These are phyloP conservation scores for Populus deltoides DNA, from an alignment of 345 rosid species.

Conservation along the genomic window DNA sequence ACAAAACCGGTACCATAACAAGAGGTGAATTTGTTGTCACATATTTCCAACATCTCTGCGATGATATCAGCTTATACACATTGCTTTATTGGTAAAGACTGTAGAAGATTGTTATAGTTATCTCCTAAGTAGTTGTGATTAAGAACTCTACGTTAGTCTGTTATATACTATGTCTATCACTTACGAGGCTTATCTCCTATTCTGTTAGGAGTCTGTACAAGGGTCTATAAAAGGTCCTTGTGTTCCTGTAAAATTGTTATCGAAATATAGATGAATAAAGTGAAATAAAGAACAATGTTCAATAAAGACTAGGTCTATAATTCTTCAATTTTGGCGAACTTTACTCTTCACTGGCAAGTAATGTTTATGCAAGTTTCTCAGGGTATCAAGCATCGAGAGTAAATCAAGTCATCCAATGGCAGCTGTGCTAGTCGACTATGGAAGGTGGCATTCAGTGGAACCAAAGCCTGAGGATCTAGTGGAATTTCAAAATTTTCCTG, in stretches of 20 bases:
- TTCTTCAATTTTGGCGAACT: neutral
- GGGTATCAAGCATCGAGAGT: constrained; percentile 91
- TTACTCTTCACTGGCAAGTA: neutral
- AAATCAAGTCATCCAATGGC: constrained; percentile 98
- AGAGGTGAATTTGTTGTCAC: constrained; percentile 81
- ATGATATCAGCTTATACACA: constrained; percentile 37
- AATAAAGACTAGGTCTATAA: constrained; percentile 18
- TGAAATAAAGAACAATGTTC: no score
- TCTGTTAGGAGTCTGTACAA: no score
- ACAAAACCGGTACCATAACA: constrained; percentile 85
- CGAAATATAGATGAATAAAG: no score
- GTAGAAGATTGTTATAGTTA: no score
- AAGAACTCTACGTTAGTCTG: no score
- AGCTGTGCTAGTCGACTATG: constrained; percentile 63
- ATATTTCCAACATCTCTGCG: constrained; percentile 47
- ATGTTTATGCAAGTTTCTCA: constrained; percentile 13
- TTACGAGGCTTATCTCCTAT: no score
- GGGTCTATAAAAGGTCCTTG: no score
- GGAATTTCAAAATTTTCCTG: constrained; percentile 71
- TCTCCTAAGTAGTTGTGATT: no score
- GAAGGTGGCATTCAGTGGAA: constrained; percentile 48
- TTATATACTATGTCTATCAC: no score
- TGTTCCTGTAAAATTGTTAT: no score
- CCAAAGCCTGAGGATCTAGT: constrained; percentile 70
- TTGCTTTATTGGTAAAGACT: constrained; percentile 64